Conservation (phyloP, 2,329 filamentous ascomycete genomes). For the Trichoderma endophyticum region DNA sequence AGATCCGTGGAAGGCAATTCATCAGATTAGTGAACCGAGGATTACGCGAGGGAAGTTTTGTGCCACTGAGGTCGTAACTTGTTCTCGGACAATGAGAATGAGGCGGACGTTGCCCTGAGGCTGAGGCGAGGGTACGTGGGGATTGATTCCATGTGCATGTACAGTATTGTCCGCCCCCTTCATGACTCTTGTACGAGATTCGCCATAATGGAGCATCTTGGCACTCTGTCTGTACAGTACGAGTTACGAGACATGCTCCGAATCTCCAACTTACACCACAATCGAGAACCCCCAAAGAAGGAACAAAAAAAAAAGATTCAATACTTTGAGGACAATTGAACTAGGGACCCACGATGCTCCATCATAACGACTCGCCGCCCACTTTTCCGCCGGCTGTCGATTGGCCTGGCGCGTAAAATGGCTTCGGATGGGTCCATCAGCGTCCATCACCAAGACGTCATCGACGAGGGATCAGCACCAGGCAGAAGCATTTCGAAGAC, state of each 20-base stretch:
- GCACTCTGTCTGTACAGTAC: background rate
- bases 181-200: background rate
- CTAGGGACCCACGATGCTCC: slow-evolving; percentile 8
- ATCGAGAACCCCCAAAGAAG: background rate
- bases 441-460: slow-evolving; percentile 17
- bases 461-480: slow-evolving; percentile 15
- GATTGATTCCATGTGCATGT: background rate
- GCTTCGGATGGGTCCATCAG: slow-evolving; percentile 10
- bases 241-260: background rate
- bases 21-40: background rate
- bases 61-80: background rate
- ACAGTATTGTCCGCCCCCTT: background rate
- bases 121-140: background rate
- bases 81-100: background rate
- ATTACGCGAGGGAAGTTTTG: background rate
- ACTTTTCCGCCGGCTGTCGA: slow-evolving; percentile 2
- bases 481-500: slow-evolving; percentile 17
- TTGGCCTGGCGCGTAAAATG: background rate
- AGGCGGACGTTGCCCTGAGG: background rate
- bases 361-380: background rate
- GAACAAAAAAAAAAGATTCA: background rate
- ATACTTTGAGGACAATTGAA: background rate
- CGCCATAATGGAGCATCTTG: background rate
- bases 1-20: background rate
- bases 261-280: background rate